Base-by-base conservation (phyloP, 441 rosid genomes). In the Populus hybrid region DNA sequence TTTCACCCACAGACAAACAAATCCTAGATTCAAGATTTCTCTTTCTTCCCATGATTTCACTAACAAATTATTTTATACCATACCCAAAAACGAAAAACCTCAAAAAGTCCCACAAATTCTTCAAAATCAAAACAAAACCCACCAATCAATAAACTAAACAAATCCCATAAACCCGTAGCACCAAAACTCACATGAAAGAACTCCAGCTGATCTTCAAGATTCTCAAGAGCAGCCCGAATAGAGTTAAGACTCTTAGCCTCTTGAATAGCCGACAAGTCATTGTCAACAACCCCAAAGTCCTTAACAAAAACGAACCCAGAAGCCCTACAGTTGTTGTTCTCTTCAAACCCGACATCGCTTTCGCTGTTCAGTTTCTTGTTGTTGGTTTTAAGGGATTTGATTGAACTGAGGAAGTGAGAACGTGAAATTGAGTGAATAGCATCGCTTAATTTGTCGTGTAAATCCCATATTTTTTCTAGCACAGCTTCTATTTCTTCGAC, bases 381-480 rank as follows among this genome's bases (percentile, higher is more conserved):
- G 75, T 86, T 88, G 68, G 85, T 85, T 30, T 76, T 73, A 0
- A 76, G 69, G 40, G 86, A 61, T 76, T 86, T 90, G 76, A 91
- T 76, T 76, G 98, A 90, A 66, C 83, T 85, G 75, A 90, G 92
- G 82, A 93, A 93, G 77, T 95, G 98, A 74, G 90, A 61, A 1
- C 97, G 88, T 18, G 98, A 91, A 80, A 92, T 89, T 21, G 90
- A 83, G 88, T 89, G 96, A 73, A 95, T 95, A 69, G 94, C 97
- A 82, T 95, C 98, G 88, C 97, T 95, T 36, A 93, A 89, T 85
- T 95, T 92, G 88, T 93, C 97, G 87, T 93, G 99, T 10, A 95
- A 86, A 85, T 93, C 99, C 93, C 99, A 95, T 66, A 95, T 92
- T 83, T 89, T 95, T 89, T 92, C 98, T 20, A 95, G 90, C 36